Conservation (phyloP, 352 stramenopile genomes). For the Blastocystis sp. region DNA sequence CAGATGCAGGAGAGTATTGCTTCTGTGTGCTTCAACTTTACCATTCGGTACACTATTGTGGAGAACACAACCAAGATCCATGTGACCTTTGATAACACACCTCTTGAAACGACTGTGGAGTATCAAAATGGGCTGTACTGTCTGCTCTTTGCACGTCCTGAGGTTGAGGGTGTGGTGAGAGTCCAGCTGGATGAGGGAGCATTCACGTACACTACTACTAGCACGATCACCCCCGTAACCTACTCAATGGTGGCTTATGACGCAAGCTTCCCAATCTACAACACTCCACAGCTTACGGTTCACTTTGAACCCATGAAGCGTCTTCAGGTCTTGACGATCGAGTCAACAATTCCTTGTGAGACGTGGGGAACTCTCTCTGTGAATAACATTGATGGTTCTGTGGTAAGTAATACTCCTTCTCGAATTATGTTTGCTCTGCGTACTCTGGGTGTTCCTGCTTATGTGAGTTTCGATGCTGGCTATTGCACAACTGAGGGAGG, state of each 20-base stretch:
- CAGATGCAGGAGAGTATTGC: neutral
- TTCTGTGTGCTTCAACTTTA: neutral
- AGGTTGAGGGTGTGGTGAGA: neutral
- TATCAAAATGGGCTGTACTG: neutral
- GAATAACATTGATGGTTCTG: neutral
- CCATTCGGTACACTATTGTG: neutral
- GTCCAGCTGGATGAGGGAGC: constrained; percentile 15
- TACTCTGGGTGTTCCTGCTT: neutral
- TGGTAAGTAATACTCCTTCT: neutral
- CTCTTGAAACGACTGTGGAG: neutral
- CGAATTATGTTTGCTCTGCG: neutral
- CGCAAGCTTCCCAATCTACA: neutral
- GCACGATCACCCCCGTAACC: neutral
- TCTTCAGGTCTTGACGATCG: neutral
- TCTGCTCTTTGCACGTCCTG: neutral
- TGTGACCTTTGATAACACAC: neutral
- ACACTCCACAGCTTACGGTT: neutral
- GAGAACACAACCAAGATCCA: neutral
- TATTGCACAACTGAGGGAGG: neutral
- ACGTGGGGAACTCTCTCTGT: neutral
- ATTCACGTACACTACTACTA: neutral
- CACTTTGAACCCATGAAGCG: neutral
- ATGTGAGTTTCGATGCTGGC: neutral
- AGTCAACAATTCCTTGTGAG: neutral
- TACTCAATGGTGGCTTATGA: neutral